Conservation (phyloP, 352 stramenopile species). For the Saprolegnia parasitica region DNA sequence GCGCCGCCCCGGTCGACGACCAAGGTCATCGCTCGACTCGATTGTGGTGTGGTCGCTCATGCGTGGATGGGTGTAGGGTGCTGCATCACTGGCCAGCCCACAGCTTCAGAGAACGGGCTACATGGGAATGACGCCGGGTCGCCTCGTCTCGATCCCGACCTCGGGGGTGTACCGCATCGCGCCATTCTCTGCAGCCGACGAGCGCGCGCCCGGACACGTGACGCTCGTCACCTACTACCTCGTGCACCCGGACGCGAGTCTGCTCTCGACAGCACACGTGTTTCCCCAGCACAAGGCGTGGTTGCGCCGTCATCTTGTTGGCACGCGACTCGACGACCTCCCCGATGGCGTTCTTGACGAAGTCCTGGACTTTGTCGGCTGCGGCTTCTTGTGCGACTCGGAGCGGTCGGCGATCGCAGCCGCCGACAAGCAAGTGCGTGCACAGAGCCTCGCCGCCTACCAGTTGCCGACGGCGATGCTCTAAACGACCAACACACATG, state of each 20-base stretch:
- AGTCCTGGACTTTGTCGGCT: neutral
- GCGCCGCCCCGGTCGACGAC: too few relatives aligned
- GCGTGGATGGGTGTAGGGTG: too few relatives aligned
- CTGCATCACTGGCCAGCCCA: too few relatives aligned
- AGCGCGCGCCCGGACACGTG: neutral
- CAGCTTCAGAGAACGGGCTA: neutral
- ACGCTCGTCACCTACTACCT: neutral
- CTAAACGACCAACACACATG: too few relatives aligned
- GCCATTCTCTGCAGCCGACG: neutral
- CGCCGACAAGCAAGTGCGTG: neutral
- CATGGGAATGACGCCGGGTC: neutral
- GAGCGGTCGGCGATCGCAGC: neutral
- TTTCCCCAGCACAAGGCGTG: neutral
- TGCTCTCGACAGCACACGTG: neutral
- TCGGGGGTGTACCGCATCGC: neutral
- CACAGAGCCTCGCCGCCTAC: neutral
- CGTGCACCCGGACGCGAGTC: neutral
- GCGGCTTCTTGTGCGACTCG: neutral
- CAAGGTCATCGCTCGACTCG: too few relatives aligned
- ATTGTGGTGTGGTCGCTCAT: too few relatives aligned
- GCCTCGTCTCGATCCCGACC: neutral
- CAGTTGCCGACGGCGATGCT: neutral
- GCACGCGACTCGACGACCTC: neutral
- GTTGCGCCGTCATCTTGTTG: neutral
- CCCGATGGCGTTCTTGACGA: neutral